Base-by-base conservation (phyloP, 2,329 filamentous ascomycete genomes). In the Penicillium sp. region DNA sequence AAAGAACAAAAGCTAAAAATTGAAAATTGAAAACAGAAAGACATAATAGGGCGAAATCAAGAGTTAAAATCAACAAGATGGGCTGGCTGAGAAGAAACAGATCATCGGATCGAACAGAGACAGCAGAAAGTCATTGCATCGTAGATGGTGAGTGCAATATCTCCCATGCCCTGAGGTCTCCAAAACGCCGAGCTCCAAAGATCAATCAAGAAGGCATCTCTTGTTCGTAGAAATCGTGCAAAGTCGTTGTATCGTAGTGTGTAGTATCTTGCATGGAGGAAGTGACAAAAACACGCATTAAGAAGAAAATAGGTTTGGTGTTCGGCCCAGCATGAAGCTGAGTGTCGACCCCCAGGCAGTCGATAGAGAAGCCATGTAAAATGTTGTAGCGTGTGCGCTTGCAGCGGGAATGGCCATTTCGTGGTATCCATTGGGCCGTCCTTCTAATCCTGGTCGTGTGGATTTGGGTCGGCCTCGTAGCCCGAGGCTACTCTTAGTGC, bases 401-500 rank as follows among this genome's bases (percentile, higher is more conserved):
- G 27, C 17, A 19, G 29, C 17, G 27, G 21, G 19, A 36, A 36
- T 9, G 29, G 3, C 12, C 4, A 44, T 44, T 33, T 15, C 15
- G 19, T 33, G 6, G n/a, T 23, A 27, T n/a, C 25, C 10, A 35
- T 15, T 9, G 12, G 7, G 12, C 8, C 13, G n/a, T 21, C 25
- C n/a, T 50, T 29, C 10, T 9, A 15, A 29, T 29, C 17, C 12
- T 41, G 8, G 17, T n/a, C 4, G 7, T 19, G 12, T 41, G 23
- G 17, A 33, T 44, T 17, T 3, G 21, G 7, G 17, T 23, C 3
- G 21, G 27, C 10, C 21, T 12, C 27, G 3, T 13, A 38, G 17
- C 21, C 13, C 29, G 38, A 52, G 33, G 21, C n/a, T 31, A 35
- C 25, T 25, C 31, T 52, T 59, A 64, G 39, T 73, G 79, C 75